These are phyloP conservation scores for Lanmaoa rubissima DNA, from an alignment of 768 basidiomycete species.

Conservation along the genomic window DNA sequence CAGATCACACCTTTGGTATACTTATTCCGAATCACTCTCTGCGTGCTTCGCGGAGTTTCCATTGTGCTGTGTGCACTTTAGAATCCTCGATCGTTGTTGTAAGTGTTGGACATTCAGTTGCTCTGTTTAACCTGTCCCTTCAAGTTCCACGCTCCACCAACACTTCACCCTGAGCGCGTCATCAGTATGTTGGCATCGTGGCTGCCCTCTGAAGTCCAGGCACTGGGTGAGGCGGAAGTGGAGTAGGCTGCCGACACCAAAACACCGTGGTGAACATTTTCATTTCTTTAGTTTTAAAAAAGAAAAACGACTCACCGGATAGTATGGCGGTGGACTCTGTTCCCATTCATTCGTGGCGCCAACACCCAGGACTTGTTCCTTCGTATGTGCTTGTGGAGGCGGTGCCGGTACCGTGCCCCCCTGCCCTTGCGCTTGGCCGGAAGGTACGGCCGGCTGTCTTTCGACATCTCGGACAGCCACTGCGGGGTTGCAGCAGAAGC, in stretches of 20 bases:
- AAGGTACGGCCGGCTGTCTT: background rate
- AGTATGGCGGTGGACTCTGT: constrained; percentile 5
- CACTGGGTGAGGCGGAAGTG: background rate
- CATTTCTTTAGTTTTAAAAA: no score
- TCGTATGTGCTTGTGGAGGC: background rate
- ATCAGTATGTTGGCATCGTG: background rate
- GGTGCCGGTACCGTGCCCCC: background rate
- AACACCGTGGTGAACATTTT: background rate
- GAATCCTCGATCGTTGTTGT: background rate
- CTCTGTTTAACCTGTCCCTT: background rate
- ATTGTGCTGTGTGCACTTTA: background rate
- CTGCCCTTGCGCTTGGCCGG: background rate
- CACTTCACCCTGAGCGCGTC: background rate
- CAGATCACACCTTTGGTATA: background rate
- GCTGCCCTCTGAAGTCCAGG: background rate
- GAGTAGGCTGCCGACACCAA: background rate
- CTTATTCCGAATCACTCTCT: background rate
- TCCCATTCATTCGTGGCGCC: background rate
- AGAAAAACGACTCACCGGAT: background rate
- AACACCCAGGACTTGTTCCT: background rate
- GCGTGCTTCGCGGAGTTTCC: background rate
- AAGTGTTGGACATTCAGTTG: background rate
- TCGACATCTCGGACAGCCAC: background rate
- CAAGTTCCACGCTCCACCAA: no score
- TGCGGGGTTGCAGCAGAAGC: accelerated